Evolutionary conservation across 805 yeast species (phyloP).

Genomic region (Ogataea parapolymorpha): DNA sequence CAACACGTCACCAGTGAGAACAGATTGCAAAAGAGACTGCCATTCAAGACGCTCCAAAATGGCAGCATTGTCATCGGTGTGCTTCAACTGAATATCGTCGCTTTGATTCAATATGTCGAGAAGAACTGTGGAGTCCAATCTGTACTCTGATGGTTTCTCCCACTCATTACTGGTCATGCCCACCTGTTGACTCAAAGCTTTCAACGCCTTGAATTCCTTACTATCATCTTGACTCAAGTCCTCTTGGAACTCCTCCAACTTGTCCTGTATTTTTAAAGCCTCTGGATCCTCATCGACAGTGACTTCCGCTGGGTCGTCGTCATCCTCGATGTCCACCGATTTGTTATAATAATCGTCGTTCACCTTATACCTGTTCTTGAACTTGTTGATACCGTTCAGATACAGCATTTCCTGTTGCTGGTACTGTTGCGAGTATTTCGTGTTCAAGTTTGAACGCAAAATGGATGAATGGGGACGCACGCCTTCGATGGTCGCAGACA

Average conservation of each 20-base stretch:
- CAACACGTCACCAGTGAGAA: conserved; percentile 92
- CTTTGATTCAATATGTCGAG: conserved; percentile 33
- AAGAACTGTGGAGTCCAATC: conserved; percentile 34
- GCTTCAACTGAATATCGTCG: conserved; percentile 33
- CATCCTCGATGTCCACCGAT: conserved; percentile 40
- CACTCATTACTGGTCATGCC: conserved; percentile 33
- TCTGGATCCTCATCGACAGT: conserved; percentile 27
- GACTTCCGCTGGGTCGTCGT: conserved; percentile 29
- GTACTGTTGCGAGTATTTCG: conserved; percentile 39
- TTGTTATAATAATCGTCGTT: conserved; percentile 55
- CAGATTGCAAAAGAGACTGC: conserved; percentile 91
- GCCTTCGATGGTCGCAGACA: conserved; percentile 10
- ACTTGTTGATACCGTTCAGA: conserved; percentile 40
- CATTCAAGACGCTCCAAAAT: conserved; percentile 84
- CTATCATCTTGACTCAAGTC: conserved; percentile 18
- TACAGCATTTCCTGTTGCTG: conserved; percentile 53
- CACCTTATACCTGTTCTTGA: conserved; percentile 29
- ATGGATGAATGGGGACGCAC: conserved; percentile 30
- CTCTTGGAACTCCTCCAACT: conserved; percentile 19
- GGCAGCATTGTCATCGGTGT: conserved; percentile 25
- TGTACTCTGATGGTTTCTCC: conserved; percentile 33
- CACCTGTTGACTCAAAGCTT: conserved; percentile 30
- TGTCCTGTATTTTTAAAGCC: conserved; percentile 17
- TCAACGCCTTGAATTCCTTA: conserved; percentile 30
- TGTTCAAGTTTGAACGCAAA: conserved; percentile 30